phyloP scores from a whole-genome alignment of 1,139 yeast genomes.

The Candida glucosophila region DNA sequence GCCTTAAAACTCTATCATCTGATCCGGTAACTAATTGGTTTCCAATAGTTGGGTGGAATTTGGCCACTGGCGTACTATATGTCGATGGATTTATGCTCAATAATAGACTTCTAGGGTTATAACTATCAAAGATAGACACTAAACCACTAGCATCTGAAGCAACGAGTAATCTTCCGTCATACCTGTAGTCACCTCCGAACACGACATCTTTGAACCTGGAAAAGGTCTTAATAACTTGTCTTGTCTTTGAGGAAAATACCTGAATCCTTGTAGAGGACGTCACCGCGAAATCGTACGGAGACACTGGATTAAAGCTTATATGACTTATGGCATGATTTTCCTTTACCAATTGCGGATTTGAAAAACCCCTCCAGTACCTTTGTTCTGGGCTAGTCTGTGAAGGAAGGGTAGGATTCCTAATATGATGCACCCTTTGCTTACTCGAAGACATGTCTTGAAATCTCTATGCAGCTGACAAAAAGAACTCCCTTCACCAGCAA shows the following conservation, averaged over 20 bases:
- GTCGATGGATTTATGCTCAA: constrained; percentile 75
- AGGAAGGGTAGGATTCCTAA: constrained; percentile 68
- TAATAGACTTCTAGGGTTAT: constrained; percentile 67
- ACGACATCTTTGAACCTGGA: constrained; percentile 90
- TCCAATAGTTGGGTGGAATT: constrained; percentile 69
- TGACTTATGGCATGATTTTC: constrained; percentile 91
- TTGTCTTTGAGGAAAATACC: constrained; percentile 82
- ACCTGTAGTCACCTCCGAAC: constrained; percentile 73
- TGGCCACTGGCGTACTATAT: constrained; percentile 91
- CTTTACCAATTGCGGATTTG: constrained; percentile 80
- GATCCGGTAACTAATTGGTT: constrained; percentile 80
- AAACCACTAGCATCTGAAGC: constrained; percentile 89
- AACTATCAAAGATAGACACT: constrained; percentile 76
- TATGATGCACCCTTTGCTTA: constrained; percentile 58
- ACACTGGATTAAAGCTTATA: constrained; percentile 75
- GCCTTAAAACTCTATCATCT: constrained; percentile 78
- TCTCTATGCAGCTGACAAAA: too few relatives aligned
- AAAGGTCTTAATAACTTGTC: constrained; percentile 83
- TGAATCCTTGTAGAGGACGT: constrained; percentile 90
- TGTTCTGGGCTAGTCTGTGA: constrained; percentile 86
- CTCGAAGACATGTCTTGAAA: constrained; percentile 66
- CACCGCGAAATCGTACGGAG: constrained; percentile 90
- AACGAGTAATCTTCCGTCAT: constrained; percentile 73
- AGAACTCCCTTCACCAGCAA: too few relatives aligned
- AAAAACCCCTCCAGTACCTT: constrained; percentile 84